A percentile compares a stretch with the other conserved stretches of the same genome.
Evolutionary conservation across 2,329 filamentous ascomycete genomes (phyloP).

Genomic region (Ophiostoma triangulosporum): DNA sequence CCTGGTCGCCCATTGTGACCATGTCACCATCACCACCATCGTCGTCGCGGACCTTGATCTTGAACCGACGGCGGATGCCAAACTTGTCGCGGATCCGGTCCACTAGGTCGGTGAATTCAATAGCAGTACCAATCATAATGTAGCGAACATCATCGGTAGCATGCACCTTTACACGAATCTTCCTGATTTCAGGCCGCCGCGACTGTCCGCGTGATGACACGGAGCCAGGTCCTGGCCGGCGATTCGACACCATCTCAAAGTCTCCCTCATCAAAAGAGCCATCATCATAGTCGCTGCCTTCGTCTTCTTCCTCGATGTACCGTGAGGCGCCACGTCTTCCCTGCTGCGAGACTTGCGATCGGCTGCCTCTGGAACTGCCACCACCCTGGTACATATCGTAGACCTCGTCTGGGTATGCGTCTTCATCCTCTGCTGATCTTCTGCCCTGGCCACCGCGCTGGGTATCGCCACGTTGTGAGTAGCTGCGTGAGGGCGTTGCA

Average conservation of each 20-base stretch:
- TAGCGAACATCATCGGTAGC: conserved; percentile 73
- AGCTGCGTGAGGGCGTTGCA: conserved; percentile 30
- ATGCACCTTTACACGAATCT: conserved; percentile 87
- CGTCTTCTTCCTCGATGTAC: conserved; percentile 70
- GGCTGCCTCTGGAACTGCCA: conserved; percentile 26
- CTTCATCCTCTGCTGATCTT: conserved; percentile 40
- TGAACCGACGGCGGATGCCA: conserved; percentile 61
- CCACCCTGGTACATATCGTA: conserved; percentile 47
- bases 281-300: conserved; percentile 59
- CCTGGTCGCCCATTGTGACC: conserved; percentile 94
- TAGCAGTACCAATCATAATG: conserved; percentile 64
- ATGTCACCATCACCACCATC: conserved; percentile 62
- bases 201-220: conserved; percentile 40
- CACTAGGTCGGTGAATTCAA: conserved; percentile 65
- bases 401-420: conserved; percentile 54
- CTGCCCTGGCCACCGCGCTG: conserved; percentile 23
- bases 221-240: conserved; percentile 32
- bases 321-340: conserved; percentile 31
- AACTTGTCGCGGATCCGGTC: conserved; percentile 80
- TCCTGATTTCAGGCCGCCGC: conserved; percentile 52
- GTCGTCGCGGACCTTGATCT: conserved; percentile 80
- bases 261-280: conserved; percentile 60
- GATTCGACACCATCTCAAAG: conserved; percentile 61
- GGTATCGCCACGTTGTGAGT: conserved; percentile 30
- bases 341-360: conserved; percentile 20